Evolutionary conservation across 2,329 filamentous ascomycete species (phyloP).

Genomic region (Colletotrichum spaethianum): DNA sequence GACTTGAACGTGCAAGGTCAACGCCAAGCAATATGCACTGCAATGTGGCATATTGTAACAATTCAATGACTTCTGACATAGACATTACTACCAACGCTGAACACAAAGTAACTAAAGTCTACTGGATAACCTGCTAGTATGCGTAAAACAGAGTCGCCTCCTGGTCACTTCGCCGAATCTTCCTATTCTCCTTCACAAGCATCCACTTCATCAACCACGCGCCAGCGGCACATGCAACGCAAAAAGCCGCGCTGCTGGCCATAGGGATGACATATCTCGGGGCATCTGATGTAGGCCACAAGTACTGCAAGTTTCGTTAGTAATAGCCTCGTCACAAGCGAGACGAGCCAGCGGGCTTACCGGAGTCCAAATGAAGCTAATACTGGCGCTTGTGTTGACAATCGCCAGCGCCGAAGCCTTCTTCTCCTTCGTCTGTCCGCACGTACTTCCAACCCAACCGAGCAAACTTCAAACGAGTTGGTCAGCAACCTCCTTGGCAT

Average conservation of each 20-base stretch:
- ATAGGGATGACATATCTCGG: conserved; percentile 57
- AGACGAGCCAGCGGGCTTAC: not conserved
- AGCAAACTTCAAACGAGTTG: not conserved
- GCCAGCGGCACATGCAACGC: conserved; percentile 43
- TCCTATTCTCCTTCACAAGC: conserved; percentile 44
- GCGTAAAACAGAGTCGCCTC: conserved; percentile 38
- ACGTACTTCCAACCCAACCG: conserved; percentile 52
- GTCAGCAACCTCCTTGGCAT: not conserved
- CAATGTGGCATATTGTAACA: too few relatives aligned
- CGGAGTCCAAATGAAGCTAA: conserved; percentile 43
- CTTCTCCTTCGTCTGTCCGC: conserved; percentile 57
- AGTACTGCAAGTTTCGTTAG: conserved; percentile 45
- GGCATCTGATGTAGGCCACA: conserved; percentile 55
- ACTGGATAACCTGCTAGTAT: not conserved
- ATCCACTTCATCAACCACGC: conserved; percentile 46
- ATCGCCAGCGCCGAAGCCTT: conserved; percentile 54
- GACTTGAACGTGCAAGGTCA: too few relatives aligned
- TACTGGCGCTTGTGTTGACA: conserved; percentile 42
- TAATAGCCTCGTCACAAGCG: rapidly evolving
- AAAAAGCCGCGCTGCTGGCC: conserved; percentile 42
- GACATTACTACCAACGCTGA: too few relatives aligned
- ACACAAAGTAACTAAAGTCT: too few relatives aligned
- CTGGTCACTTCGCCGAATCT: conserved; percentile 37
- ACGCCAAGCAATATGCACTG: too few relatives aligned
- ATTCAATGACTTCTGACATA: too few relatives aligned